These are phyloP conservation scores for Magnolia officinalis DNA, from an alignment of 164 flowering plant species.

Conservation along the genomic window DNA sequence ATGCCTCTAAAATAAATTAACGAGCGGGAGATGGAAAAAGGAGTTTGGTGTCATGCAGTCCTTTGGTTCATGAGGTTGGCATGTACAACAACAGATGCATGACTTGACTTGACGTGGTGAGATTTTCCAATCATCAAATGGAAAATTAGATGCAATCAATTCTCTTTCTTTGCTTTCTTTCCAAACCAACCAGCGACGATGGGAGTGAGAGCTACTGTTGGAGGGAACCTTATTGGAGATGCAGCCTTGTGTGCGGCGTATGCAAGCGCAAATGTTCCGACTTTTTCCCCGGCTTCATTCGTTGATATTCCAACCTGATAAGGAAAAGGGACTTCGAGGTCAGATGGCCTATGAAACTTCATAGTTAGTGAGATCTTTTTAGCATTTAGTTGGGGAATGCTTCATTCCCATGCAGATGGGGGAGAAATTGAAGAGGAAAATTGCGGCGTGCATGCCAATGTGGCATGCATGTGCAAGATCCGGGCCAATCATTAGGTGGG, in stretches of 20 bases:
- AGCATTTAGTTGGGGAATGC: no score
- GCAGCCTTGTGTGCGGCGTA: conserved; percentile 99
- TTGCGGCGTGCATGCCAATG: no score
- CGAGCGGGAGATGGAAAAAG: not conserved
- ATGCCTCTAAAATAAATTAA: not conserved
- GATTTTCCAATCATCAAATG: not conserved
- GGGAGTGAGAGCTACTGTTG: conserved; percentile 94
- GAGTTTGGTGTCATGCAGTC: no score
- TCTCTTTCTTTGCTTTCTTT: conserved; percentile 44
- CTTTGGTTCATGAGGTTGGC: not conserved
- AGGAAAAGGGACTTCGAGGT: not conserved
- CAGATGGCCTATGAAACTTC: not conserved
- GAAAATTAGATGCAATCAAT: not conserved
- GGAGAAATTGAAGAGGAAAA: no score
- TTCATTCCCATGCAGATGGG: no score
- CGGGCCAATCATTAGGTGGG: no score
- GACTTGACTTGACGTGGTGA: not conserved
- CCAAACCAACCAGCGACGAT: conserved; percentile 92
- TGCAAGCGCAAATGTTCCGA: conserved; percentile 93
- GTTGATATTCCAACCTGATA: conserved; percentile 75
- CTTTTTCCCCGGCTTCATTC: conserved; percentile 75
- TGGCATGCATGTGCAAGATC: no score
- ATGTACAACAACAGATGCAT: not conserved
- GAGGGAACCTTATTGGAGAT: conserved; percentile 96
- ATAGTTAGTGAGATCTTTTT: not conserved